Conservation (phyloP, 148 eudicot genomes). For the Heliamphora exappendiculata region DNA sequence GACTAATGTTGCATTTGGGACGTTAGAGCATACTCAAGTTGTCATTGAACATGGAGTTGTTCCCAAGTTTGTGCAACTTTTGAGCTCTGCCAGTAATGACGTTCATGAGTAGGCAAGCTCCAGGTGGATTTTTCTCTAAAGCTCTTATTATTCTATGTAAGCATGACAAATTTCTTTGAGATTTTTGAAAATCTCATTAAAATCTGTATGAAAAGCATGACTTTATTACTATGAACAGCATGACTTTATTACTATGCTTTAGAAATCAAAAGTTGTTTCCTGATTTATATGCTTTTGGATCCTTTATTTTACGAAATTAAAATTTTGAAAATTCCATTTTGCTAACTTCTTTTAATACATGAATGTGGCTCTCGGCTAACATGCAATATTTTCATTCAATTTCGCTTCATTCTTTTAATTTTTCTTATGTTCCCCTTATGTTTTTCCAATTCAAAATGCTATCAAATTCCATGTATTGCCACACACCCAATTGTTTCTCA, state of each 20-base stretch:
- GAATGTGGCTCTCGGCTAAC: not conserved
- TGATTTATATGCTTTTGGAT: not conserved
- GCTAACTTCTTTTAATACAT: not conserved
- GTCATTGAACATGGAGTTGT: conserved; percentile 87
- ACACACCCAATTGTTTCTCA: not conserved
- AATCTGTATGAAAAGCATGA: too few relatives aligned
- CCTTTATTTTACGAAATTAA: not conserved
- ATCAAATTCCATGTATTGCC: not conserved
- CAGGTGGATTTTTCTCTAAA: not conserved
- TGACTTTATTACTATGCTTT: not conserved
- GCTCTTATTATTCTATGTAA: not conserved
- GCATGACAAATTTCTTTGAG: not conserved
- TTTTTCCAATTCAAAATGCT: not conserved
- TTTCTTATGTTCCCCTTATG: not conserved
- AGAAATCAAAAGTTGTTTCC: not conserved
- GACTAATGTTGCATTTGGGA: conserved; percentile 93
- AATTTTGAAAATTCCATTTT: not conserved
- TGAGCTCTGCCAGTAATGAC: conserved; percentile 82
- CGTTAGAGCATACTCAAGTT: conserved; percentile 82
- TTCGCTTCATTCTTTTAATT: not conserved
- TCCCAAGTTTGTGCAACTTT: conserved; percentile 77
- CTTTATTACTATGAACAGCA: too few relatives aligned
- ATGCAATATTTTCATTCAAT: not conserved
- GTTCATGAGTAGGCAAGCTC: conserved; percentile 78
- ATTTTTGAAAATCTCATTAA: not conserved